Base-by-base conservation (phyloP, 129 eudicot species). In the Solidago caesia region DNA sequence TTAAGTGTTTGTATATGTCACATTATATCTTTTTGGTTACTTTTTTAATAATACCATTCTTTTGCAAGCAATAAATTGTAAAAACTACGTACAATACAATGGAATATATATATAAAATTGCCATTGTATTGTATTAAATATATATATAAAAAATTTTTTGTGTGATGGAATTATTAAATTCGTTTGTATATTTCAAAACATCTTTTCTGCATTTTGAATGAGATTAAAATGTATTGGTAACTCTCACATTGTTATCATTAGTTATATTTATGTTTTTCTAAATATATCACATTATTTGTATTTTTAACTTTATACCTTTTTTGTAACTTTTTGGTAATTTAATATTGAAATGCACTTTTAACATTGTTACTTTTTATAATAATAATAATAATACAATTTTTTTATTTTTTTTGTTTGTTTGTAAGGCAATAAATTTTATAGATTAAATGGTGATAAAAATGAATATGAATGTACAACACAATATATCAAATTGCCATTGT, bases 291-390 rank as follows among this genome's bases (percentile, higher is more conserved):
- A 58, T 58, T 58, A 58, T 15, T 15, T 58, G 15, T 25, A 58
- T 58, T 58, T 58, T 58, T 58, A 26, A 58, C 11, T 16, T 58
- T 58, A 58, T 4, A 25, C 33, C 21, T 58, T 16, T 58, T 58
- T 58, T 26, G 64, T 25, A 0, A 58, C 64, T 7, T 58, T 58
- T 58, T 58, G 64, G 64, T n/a, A 16, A 25, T 58, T 21, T 41
- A n/a, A 58, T 10, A 58, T 16, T 58, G 11, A n/a, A 26, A 8
- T 58, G 64, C 21, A 58, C 39, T 57, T 57, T 21, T 8, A 71
- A 43, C 75, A 71, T 71, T 71, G 75, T 44, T 15, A 71, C 39
- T 33, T 33, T 33, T 33, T 33, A 33, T 33, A 1, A 33, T 33
- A 33, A 33, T 33, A 33, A 33, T 33, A 33, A 33, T 33, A 33